Conservation (phyloP, 2,329 filamentous ascomycete genomes). For the Aspergillus tanneri region DNA sequence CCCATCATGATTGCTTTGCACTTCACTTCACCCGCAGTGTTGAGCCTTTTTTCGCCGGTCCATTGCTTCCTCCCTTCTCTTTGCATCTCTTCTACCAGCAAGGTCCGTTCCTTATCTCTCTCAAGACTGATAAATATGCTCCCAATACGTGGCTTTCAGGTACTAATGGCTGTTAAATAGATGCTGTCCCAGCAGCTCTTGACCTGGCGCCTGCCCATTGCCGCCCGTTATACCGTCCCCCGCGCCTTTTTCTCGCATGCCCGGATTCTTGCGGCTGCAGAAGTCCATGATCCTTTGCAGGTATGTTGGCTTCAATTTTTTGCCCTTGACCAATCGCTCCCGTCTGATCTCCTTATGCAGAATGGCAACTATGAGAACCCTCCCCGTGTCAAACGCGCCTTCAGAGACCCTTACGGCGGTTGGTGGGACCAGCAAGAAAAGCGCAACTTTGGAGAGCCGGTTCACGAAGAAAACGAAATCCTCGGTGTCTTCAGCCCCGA, state of each 20-base stretch:
- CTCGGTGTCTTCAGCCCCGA: conserved; percentile 86
- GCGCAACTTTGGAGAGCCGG: conserved; percentile 92
- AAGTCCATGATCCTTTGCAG: conserved; percentile 45
- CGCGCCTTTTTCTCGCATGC: conserved; percentile 46
- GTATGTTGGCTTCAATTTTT: conserved; percentile 27
- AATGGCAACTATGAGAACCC: conserved; percentile 52
- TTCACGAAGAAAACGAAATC: conserved; percentile 94
- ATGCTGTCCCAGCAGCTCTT: conserved; percentile 49
- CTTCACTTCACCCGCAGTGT: conserved; percentile 16
- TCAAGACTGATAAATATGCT: neutral
- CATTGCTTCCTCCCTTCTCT: neutral
- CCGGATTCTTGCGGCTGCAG: conserved; percentile 39
- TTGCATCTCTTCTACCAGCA: conserved; percentile 22
- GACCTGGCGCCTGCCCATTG: conserved; percentile 42
- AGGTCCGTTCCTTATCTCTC: conserved; percentile 23
- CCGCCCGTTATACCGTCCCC: conserved; percentile 39
- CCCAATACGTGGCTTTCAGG: conserved; percentile 3
- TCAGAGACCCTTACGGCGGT: conserved; percentile 86
- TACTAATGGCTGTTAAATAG: conserved; percentile 29
- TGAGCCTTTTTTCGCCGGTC: neutral
- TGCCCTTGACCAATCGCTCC: conserved; percentile 15
- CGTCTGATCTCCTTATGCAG: conserved; percentile 29
- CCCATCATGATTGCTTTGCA: neutral
- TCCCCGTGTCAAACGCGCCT: conserved; percentile 74
- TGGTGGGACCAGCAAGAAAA: conserved; percentile 99